Evolutionary conservation across 495 filamentous ascomycete genomes (phyloP).

Genomic region (Aspergillus campestris): DNA sequence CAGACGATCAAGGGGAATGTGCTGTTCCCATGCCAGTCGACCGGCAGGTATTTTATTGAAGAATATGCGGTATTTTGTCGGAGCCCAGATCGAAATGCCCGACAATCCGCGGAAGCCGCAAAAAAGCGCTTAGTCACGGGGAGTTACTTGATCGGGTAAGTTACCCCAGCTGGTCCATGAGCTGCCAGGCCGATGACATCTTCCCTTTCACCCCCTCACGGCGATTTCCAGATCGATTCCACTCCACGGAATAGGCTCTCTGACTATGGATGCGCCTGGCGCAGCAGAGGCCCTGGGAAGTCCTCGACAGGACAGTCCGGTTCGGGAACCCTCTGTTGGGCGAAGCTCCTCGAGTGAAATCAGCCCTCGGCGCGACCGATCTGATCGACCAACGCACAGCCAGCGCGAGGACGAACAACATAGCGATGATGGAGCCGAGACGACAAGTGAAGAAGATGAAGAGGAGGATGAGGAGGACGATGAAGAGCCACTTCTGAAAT

Average conservation of each 20-base stretch:
- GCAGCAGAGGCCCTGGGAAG: slow-evolving; percentile 24
- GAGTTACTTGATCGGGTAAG: not conserved
- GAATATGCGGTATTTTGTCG: not conserved
- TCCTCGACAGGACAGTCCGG: slow-evolving; percentile 11
- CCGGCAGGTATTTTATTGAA: not conserved
- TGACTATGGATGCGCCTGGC: slow-evolving; percentile 39
- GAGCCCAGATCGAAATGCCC: too few species aligned
- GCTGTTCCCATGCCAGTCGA: not conserved
- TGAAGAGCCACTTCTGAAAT: slow-evolving; percentile 93
- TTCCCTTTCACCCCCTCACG: slow-evolving; percentile 1
- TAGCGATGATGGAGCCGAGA: slow-evolving; percentile 4
- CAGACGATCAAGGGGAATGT: slow-evolving; percentile 4
- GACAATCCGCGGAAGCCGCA: not conserved
- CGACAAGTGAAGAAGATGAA: slow-evolving; percentile 14
- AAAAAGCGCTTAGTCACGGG: slow-evolving; percentile 9
- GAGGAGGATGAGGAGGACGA: slow-evolving; percentile 83
- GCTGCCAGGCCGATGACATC: slow-evolving; percentile 12
- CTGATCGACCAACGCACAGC: slow-evolving; percentile 9
- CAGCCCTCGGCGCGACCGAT: slow-evolving; percentile 9
- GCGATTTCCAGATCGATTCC: slow-evolving; percentile 10
- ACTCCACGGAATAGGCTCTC: slow-evolving; percentile 25
- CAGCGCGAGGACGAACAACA: slow-evolving; percentile 16
- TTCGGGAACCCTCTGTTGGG: slow-evolving; percentile 12
- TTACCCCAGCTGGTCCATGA: slow-evolving; percentile 10
- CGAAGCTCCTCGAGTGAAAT: slow-evolving; percentile 5